Evolutionary conservation across 495 filamentous ascomycete genomes (phyloP).

Genomic region (Penicillium malachiteum): DNA sequence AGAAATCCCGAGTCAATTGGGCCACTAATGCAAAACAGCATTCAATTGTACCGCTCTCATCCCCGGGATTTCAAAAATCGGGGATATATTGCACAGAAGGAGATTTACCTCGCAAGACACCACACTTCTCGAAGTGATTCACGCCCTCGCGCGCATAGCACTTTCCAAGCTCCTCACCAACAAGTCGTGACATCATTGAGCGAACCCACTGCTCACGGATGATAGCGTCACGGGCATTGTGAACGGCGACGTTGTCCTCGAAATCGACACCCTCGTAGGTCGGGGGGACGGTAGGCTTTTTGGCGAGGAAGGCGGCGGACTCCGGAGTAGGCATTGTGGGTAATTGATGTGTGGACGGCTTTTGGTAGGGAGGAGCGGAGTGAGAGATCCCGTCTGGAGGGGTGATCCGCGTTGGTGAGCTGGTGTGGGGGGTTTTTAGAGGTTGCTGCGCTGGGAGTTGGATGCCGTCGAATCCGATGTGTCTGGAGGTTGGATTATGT

Average conservation of each 20-base stretch:
- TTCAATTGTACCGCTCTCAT: neutral
- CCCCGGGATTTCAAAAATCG: neutral
- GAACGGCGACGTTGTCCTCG: conserved; percentile 83
- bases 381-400: conserved; percentile 2
- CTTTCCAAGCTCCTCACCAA: conserved; percentile 91
- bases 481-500: conserved; percentile 23
- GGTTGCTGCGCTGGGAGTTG: conserved; percentile 4
- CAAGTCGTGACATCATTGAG: conserved; percentile 93
- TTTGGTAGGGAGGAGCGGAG: neutral
- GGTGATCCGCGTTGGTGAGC: conserved; percentile 5
- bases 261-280: conserved; percentile 98
- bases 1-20: neutral
- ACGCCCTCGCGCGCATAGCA: conserved; percentile 94
- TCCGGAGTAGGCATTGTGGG: conserved; percentile 82
- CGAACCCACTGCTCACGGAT: conserved; percentile 97
- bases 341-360: conserved; percentile 2
- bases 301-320: conserved; percentile 85
- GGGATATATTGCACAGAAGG: neutral
- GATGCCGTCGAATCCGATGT: conserved; percentile 24
- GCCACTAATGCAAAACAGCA: neutral
- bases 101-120: conserved; percentile 73
- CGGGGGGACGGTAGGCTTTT: conserved; percentile 90
- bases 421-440: conserved; percentile 3
- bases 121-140: conserved; percentile 98
- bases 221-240: conserved; percentile 91